Evolutionary conservation across 2,329 filamentous ascomycete species (phyloP).

Genomic region (Lasiodiplodia gonubiensis): DNA sequence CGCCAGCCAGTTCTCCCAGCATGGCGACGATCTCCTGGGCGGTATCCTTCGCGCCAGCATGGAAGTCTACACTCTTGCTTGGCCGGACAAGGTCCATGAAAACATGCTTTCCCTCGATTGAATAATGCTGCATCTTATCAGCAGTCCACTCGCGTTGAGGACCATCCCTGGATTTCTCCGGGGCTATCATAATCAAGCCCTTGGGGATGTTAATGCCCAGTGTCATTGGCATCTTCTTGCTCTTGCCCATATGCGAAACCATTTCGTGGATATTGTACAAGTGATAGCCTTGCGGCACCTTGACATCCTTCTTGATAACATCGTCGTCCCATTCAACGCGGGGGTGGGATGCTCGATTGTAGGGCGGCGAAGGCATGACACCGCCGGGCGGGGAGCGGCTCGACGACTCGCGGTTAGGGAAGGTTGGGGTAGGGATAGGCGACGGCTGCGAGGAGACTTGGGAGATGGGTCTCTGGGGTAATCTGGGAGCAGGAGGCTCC

Average conservation of each 20-base stretch:
- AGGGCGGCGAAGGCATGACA: conserved; percentile 62
- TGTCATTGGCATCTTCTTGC: conserved; percentile 98
- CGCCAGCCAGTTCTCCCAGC: conserved; percentile 87
- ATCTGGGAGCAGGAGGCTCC: conserved; percentile 61
- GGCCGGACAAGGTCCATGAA: conserved; percentile 92
- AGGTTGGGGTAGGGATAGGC: conserved; percentile 47
- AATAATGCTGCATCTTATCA: conserved; percentile 96
- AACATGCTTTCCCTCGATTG: conserved; percentile 95
- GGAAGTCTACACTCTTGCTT: conserved; percentile 94
- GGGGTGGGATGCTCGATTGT: conserved; percentile 40
- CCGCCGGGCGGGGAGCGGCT: conserved; percentile 34
- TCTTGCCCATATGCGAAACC: conserved; percentile 94
- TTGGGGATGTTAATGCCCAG: conserved; percentile 90
- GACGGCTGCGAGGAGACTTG: conserved; percentile 57
- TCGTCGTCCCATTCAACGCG: conserved; percentile 49
- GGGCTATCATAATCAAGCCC: conserved; percentile 87
- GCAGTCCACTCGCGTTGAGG: conserved; percentile 91
- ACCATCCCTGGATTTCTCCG: conserved; percentile 81
- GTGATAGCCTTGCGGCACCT: conserved; percentile 68
- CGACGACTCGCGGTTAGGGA: conserved; percentile 36
- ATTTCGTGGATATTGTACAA: conserved; percentile 98
- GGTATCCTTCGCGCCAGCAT: conserved; percentile 96
- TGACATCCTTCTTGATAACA: conserved; percentile 48
- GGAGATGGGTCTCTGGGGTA: conserved; percentile 68
- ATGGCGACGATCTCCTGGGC: conserved; percentile 90